Percentiles rank a stretch among this genome's conserved stretches.
phyloP scores from a whole-genome alignment of 1,284 basidiomycete species.

The Trametes hirsuta region DNA sequence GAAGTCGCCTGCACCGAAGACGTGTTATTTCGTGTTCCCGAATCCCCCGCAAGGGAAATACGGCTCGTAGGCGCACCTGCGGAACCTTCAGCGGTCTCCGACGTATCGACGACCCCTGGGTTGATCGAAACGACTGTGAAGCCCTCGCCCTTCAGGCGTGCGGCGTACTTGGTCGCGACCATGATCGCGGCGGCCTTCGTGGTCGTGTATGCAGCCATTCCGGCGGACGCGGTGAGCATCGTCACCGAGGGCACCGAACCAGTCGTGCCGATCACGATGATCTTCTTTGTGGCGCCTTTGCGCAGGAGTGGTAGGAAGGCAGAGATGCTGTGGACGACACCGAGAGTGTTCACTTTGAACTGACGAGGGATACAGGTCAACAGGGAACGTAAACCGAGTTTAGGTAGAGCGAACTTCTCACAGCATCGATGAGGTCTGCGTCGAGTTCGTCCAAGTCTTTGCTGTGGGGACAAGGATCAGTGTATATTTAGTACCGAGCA shows the following conservation, averaged over 20 bases:
- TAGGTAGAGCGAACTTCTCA: neutral
- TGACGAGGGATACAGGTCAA: neutral
- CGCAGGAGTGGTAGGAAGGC: slow-evolving; percentile 42
- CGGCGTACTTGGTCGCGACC: slow-evolving; percentile 43
- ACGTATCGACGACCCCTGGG: slow-evolving; percentile 42
- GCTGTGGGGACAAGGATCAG: neutral
- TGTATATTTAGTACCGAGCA: too few species aligned
- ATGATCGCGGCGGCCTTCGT: slow-evolving; percentile 45
- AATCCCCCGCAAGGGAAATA: neutral
- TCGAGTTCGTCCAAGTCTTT: slow-evolving; percentile 25
- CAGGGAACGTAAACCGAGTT: neutral
- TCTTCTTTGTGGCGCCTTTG: slow-evolving; percentile 40
- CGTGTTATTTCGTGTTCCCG: too few species aligned
- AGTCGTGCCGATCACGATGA: slow-evolving; percentile 39
- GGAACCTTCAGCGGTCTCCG: slow-evolving; percentile 24
- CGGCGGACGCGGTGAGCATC: slow-evolving; percentile 20
- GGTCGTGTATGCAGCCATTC: slow-evolving; percentile 36
- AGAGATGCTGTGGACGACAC: slow-evolving; percentile 40
- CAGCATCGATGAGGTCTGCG: slow-evolving; percentile 23
- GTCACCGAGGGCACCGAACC: slow-evolving; percentile 35
- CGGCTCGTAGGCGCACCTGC: neutral
- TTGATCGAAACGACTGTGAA: slow-evolving; percentile 21
- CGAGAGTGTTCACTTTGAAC: slow-evolving; percentile 43
- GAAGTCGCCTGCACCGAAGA: neutral
- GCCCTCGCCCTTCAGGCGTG: slow-evolving; percentile 29